These are phyloP conservation scores for Torrubiella hemipterigena DNA, from an alignment of 2,329 filamentous ascomycete species.

Conservation along the genomic window DNA sequence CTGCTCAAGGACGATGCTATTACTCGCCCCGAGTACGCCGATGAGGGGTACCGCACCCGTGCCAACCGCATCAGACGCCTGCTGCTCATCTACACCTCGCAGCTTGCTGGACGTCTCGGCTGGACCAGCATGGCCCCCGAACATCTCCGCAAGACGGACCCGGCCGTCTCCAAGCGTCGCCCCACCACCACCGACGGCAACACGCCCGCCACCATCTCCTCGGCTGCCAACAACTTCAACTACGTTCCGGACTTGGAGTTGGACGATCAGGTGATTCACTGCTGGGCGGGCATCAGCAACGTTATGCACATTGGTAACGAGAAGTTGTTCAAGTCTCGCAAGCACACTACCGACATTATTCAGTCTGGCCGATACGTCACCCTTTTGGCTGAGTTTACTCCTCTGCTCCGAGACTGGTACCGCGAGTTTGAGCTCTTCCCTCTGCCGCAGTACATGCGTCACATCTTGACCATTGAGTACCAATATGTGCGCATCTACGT, in stretches of 20 bases:
- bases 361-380: conserved; percentile 74
- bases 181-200: conserved; percentile 41
- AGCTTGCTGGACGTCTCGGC: conserved; percentile 84
- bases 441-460: conserved; percentile 51
- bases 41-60: conserved; percentile 65
- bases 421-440: conserved; percentile 70
- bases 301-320: conserved; percentile 88
- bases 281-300: conserved; percentile 88
- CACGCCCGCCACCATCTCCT: conserved; percentile 49
- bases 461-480: conserved; percentile 87
- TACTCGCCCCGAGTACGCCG: conserved; percentile 54
- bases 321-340: conserved; percentile 73
- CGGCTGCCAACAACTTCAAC: conserved; percentile 46
- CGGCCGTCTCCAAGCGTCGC: conserved; percentile 38
- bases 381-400: conserved; percentile 69
- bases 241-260: conserved; percentile 56
- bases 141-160: conserved; percentile 44
- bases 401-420: conserved; percentile 68
- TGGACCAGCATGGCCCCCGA: conserved; percentile 89
- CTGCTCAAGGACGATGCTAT: conserved; percentile 46
- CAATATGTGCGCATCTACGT: conserved; percentile 92
- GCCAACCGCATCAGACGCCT: conserved; percentile 74
- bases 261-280: conserved; percentile 64
- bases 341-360: conserved; percentile 81
- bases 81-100: conserved; percentile 81